A percentile compares a stretch with the other conserved stretches of the same genome.
phyloP scores from a whole-genome alignment of 495 filamentous ascomycete genomes.

The Neurospora sp. region DNA sequence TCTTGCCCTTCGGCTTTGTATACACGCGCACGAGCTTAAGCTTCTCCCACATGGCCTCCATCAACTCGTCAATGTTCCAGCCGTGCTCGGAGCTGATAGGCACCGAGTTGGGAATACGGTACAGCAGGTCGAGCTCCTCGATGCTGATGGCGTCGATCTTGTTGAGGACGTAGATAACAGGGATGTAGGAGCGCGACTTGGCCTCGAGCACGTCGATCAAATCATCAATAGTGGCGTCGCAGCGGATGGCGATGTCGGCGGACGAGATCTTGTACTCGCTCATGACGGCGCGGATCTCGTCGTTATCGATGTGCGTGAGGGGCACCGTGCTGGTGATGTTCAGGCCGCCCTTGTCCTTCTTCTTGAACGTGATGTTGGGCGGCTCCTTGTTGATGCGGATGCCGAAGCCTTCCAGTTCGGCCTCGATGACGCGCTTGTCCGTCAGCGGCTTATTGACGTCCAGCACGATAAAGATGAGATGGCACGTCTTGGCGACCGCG shows the following conservation, averaged over 20 bases:
- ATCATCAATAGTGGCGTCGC: constrained; percentile 77
- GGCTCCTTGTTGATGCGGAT: constrained; percentile 96
- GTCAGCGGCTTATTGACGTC: constrained; percentile 98
- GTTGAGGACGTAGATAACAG: constrained; percentile 95
- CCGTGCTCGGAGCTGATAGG: constrained; percentile 97
- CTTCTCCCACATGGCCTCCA: constrained; percentile 98
- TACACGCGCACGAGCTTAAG: constrained; percentile 84
- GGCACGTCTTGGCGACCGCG: constrained; percentile 96
- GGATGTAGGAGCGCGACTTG: constrained; percentile 91
- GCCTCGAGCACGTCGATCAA: constrained; percentile 94
- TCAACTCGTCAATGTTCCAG: constrained; percentile 94
- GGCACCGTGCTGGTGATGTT: constrained; percentile 88
- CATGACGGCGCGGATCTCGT: constrained; percentile 98
- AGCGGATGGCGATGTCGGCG: constrained; percentile 96
- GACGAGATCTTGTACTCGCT: constrained; percentile 91
- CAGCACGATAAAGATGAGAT: constrained; percentile 96
- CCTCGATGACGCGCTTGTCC: constrained; percentile 93
- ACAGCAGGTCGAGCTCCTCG: constrained; percentile 90
- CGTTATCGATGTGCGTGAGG: constrained; percentile 82
- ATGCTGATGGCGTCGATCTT: constrained; percentile 98
- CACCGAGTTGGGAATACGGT: constrained; percentile 91
- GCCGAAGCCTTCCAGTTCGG: constrained; percentile 94
- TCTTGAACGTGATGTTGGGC: constrained; percentile 95
- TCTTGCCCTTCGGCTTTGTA: constrained; percentile 94
- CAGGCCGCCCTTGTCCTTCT: constrained; percentile 98